Evolutionary conservation across 495 filamentous ascomycete species (phyloP), one percentile per base, ranked within the genome.

Genomic region (Choiromyces venosus): DNA sequence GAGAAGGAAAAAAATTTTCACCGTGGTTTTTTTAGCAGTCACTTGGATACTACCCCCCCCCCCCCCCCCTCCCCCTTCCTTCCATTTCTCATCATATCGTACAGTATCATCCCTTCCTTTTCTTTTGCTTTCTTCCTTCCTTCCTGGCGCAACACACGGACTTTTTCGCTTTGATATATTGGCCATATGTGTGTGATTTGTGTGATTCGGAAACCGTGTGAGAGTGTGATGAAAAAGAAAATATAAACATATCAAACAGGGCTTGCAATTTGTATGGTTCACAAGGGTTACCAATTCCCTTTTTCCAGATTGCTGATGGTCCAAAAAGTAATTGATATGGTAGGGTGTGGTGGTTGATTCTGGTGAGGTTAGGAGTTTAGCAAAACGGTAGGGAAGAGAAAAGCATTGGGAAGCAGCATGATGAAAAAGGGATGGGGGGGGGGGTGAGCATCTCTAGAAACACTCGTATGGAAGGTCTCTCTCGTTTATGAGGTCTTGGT

Each of bases 161-260:
- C 25, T 33, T 33, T 56, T 61, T 61, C 52, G 52, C 52, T 61
- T 33, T 5, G 10, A 1, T 25, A 29, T 61, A 0, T 10, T 16
- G 52, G 25, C 52, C 52, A 33, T 33, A 33, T 61, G 52, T 33
- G 12, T 33, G 52, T 33, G 52, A 61, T 61, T 12, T 61, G 52
- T 52, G 37, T 68, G 29, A 37, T 66, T 73, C 69, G 40, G 74
- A 40, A 38, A 25, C 64, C 29, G 12, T 68, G 25, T 68, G 44
- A 38, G 56, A 37, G 70, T 68, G 56, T 69, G 44, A 73, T 76
- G 66, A 73, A 74, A 65, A 66, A 61, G 68, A 77, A 77, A 77
- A 77, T 72, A 72, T 77, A 76, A 77, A 77, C 66, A 77, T 77
- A 77, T 77, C 74, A 77, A 77, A 77, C 74, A 67, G 66, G 74